A percentile compares a stretch with the other conserved stretches of the same genome.
These are phyloP conservation scores for Crithidia mellificae DNA, from an alignment of 208 protist species.

Conservation along the genomic window DNA sequence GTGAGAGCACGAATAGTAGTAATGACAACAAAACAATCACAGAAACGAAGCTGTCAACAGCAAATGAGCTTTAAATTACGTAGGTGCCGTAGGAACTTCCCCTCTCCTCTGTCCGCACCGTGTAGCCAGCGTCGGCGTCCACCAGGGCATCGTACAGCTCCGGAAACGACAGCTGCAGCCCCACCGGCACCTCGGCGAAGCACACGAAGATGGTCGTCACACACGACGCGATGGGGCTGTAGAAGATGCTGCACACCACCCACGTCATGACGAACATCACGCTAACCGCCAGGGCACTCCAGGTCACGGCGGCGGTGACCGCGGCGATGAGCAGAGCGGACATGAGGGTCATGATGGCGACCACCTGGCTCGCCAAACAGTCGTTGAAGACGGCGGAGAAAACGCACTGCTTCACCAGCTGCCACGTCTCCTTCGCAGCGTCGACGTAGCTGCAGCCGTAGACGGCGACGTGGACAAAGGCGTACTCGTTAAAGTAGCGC, in stretches of 20 bases:
- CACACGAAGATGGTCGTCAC: conserved; percentile 86
- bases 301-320: conserved; percentile 32
- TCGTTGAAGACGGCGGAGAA: conserved; percentile 86
- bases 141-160: conserved; percentile 55
- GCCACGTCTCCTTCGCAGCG: conserved; percentile 68
- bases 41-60: no score
- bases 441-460: conserved; percentile 88
- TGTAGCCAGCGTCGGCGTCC: conserved; percentile 40
- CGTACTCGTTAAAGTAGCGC: conserved; percentile 90
- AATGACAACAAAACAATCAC: no score
- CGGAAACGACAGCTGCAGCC: conserved; percentile 60
- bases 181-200: conserved; percentile 79
- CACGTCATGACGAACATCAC: conserved; percentile 50
- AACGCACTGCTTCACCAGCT: conserved; percentile 62
- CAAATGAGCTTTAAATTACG: conserved; percentile 9
- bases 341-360: conserved; percentile 42
- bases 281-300: conserved; percentile 19
- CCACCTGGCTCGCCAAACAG: conserved; percentile 44
- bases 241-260: conserved; percentile 51
- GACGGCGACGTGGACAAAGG: conserved; percentile 88
- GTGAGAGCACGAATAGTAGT: no score
- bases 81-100: conserved; percentile 19
- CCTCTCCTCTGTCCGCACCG: conserved; percentile 10
- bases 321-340: conserved; percentile 28
- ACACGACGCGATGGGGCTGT: conserved; percentile 55